Evolutionary conservation across 2,329 filamentous ascomycete genomes (phyloP).

Genomic region (Ascochyta pisi): DNA sequence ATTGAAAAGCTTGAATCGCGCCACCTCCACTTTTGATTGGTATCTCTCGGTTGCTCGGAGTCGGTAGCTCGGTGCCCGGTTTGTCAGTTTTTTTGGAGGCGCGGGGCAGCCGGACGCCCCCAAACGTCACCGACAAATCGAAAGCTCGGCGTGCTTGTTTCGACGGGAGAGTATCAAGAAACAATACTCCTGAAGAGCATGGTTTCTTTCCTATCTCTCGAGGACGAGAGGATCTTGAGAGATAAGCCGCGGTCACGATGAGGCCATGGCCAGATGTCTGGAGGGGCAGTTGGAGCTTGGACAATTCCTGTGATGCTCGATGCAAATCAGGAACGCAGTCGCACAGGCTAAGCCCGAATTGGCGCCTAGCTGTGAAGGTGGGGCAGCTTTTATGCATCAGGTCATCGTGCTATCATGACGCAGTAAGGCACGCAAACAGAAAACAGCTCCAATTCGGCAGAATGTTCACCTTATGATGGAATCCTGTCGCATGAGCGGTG

Average conservation of each 20-base stretch:
- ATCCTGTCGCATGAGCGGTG: constrained; percentile 18
- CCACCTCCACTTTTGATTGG: neutral
- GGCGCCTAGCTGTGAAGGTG: neutral
- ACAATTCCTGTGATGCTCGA: neutral
- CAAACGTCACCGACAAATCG: constrained; percentile 3
- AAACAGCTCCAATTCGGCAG: constrained; percentile 21
- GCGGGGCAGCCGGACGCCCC: constrained; percentile 12
- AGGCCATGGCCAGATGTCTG: constrained; percentile 12
- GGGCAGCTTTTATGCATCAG: constrained; percentile 9
- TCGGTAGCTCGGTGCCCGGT: constrained; percentile 8
- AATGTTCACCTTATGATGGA: constrained; percentile 31
- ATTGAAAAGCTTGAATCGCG: neutral
- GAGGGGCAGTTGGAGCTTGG: constrained; percentile 5
- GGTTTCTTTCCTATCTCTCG: neutral
- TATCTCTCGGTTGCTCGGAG: neutral
- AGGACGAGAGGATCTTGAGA: neutral
- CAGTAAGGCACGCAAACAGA: constrained; percentile 17
- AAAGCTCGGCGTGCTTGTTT: neutral
- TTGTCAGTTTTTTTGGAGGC: constrained; percentile 1
- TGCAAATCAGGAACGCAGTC: constrained; percentile 4
- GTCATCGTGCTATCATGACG: constrained; percentile 19
- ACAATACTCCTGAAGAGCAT: neutral
- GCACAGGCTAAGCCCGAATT: neutral
- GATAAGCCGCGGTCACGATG: constrained; percentile 1
- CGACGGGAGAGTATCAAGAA: neutral